Percentiles rank a stretch among this genome's conserved stretches.
Evolutionary conservation across 106 monocot species (phyloP).

Genomic region (Xerophyta viscosa): DNA sequence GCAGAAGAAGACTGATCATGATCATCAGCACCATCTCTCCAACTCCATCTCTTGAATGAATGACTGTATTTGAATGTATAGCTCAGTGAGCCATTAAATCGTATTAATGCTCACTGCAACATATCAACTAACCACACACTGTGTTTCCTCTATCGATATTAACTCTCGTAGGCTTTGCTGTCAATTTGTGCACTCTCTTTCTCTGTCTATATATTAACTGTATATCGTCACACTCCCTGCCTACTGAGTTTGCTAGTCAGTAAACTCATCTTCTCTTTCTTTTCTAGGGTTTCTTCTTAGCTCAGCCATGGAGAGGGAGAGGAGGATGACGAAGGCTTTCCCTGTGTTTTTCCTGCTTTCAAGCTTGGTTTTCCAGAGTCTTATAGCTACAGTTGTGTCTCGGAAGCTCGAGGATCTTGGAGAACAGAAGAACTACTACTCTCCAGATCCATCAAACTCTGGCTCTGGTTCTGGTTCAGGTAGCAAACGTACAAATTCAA

Average conservation of each 20-base stretch:
- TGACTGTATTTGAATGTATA: neutral
- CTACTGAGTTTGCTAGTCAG: no score
- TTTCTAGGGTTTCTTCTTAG: neutral
- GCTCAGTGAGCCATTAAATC: neutral
- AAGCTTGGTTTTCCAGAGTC: slow-evolving; percentile 11
- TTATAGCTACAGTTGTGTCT: slow-evolving; percentile 10
- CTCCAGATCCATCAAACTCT: no score
- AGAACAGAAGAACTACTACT: slow-evolving; percentile 33
- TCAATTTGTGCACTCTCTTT: slow-evolving; percentile 10
- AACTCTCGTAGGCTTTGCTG: slow-evolving; percentile 6
- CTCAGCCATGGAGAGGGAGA: slow-evolving; percentile 14
- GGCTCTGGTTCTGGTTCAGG: slow-evolving; percentile 5
- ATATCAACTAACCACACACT: slow-evolving; percentile 12
- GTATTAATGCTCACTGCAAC: slow-evolving; percentile 25
- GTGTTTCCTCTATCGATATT: slow-evolving; percentile 7
- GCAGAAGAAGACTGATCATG: neutral
- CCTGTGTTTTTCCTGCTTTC: slow-evolving; percentile 22
- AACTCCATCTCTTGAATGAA: neutral
- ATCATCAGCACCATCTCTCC: neutral
- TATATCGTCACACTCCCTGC: neutral
- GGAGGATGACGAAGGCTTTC: slow-evolving; percentile 6
- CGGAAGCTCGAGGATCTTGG: slow-evolving; percentile 18
- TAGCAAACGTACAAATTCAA: no score
- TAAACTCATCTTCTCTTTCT: no score
- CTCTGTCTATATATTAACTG: neutral